These are phyloP conservation scores for Allium sativum DNA, from an alignment of 106 monocot genomes.

Conservation along the genomic window DNA sequence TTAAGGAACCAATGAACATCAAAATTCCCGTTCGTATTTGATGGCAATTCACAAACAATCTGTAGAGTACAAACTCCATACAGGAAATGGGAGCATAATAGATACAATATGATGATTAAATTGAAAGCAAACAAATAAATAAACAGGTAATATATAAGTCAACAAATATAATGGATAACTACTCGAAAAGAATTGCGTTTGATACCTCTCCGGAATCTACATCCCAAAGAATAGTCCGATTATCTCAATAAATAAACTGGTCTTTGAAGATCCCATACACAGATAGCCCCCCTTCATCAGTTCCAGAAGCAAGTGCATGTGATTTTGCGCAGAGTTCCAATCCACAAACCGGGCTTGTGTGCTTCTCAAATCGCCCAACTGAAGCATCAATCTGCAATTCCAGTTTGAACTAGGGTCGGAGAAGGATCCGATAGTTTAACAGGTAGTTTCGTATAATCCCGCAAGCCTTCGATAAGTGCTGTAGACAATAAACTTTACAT, in stretches of 20 bases:
- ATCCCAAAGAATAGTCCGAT: conserved; percentile 97
- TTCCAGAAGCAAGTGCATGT: conserved; percentile 86
- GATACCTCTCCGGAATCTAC: conserved; percentile 67
- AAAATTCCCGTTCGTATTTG: conserved; percentile 96
- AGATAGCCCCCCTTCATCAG: conserved; percentile 90
- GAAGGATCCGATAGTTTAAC: too few species aligned
- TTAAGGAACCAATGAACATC: conserved; percentile 96
- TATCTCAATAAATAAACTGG: too few species aligned
- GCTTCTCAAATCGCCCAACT: conserved; percentile 73
- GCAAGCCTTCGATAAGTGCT: too few species aligned
- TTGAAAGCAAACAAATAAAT: not conserved
- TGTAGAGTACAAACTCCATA: conserved; percentile 11
- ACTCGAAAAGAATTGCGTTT: conserved; percentile 1
- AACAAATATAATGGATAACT: not conserved
- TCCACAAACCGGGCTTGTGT: conserved; percentile 76
- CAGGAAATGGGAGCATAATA: not conserved
- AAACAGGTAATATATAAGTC: not conserved
- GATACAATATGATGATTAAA: not conserved
- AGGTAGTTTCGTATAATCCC: too few species aligned
- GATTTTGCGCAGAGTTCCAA: conserved; percentile 60
- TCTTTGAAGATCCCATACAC: conserved; percentile 84
- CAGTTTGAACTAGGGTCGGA: too few species aligned
- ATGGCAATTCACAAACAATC: conserved; percentile 85
- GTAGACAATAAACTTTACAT: too few species aligned
- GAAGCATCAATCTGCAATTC: conserved; percentile 29